Base-by-base conservation (phyloP, 495 filamentous ascomycete species). In the Podospora pseudopauciseta region DNA sequence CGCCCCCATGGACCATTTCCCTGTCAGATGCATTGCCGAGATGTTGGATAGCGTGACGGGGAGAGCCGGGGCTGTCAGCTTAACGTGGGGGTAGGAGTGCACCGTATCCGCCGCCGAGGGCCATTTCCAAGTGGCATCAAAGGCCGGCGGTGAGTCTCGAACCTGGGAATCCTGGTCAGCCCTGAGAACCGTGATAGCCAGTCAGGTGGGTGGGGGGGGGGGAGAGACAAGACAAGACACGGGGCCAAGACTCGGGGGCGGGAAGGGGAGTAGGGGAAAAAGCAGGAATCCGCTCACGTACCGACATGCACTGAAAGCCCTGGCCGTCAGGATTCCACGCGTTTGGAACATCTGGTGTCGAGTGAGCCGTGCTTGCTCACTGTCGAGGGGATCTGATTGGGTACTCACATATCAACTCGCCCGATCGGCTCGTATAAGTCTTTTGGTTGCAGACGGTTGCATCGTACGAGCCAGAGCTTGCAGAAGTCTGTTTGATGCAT, bases 71-170 rank as follows among this genome's bases (percentile, higher is more conserved):
- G 69, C 57, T 15, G 67, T 63, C n/a, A 77, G 60, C 54, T 77
- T 77, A 64, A 77, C 75, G 70, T 77, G 75, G 68, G 75, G 73
- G 64, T 75, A 77, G 28, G 75, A 77, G 39, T 77, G 73, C 20
- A 77, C 75, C 5, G 64, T 66, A 19, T 64, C 65, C 11, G 72
- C 65, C 28, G 70, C 57, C 34, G 62, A 57, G 16, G 69, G 60
- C 75, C 75, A 77, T 30, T 56, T 61, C 75, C 75, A 77, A 30
- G 72, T 77, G 23, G 74, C 70, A n/a, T 72, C 72, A 56, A 77
- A 76, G 1, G 72, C 44, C 19, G 75, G 70, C 68, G 75, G 75
- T 68, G 70, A 72, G 64, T 74, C 70, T 30, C 71, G 73, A 23
- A 77, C 65, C 75, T 77, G 69, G 20, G 44, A 32, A 39, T 7